Evolutionary conservation across 306 rosid species (phyloP), one percentile per base, ranked within the genome.

Genomic region (Fagus crenata): DNA sequence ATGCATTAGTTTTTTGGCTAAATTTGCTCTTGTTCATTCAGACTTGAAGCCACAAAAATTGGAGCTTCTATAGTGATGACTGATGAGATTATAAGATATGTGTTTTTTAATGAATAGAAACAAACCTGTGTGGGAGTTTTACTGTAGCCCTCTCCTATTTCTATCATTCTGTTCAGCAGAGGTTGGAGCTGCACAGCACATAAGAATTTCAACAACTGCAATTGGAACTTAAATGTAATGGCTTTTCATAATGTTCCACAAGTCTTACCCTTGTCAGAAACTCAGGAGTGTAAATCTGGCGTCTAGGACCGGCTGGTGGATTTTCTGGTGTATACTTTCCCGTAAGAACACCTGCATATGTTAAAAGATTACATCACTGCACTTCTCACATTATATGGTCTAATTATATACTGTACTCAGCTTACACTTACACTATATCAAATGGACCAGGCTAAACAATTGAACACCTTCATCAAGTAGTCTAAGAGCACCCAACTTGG

Each of bases 271-370:
- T 90, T 9, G 84, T 84, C 53, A 95, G 81, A 72, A 88, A 90
- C 9, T 92, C 92, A 2, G 90, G 91, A 63, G 97, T 92, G 80
- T 90, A 95, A 71, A 95, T 90, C 81, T 79, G 78, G 4, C 96
- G 71, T 75, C 96, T 89, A 71, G 98, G 98, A 53, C 98, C 97
- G 4, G 77, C 75, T 58, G 98, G 98, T 15, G 93, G 93, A 67
- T 90, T 92, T 63, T 75, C 86, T 8, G 97, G 92, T 63, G 87
- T 85, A 77, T 95, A 92, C 88, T 95, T 95, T 69, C 98, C 98
- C 0, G 97, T 88, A 5, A 95, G 91, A 84, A 69, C 85, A 75
- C 98, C 98, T 92, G 88, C 78, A 67, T 49, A 71, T 41, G 75
- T 49, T 74, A 46, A 53, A 42, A 77, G 49, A 43, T 60, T 61